Evolutionary conservation across 306 rosid genomes (phyloP), one percentile per base, ranked within the genome.

Genomic region (Ceratonia siliqua): DNA sequence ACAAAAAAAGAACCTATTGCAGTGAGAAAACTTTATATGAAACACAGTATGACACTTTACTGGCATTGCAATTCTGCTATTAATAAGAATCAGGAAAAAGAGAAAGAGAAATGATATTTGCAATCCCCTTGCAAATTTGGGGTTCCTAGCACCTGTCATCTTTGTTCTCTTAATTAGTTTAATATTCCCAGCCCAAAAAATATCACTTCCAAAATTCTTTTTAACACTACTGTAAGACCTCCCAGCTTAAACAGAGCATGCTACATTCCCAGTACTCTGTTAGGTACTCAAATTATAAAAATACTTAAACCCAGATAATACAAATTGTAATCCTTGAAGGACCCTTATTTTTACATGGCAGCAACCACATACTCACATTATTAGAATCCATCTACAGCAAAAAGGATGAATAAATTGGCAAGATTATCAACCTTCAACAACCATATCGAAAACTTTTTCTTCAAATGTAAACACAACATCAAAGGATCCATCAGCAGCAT

Each of bases 401-500:
- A 13, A 63, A 55, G 56, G 78, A 63, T 18, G 27, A 64, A 53
- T 49, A 48, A 35, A 78, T 39, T 42, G 58, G 42, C 35, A n/a
- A 53, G 67, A 41, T 12, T 21, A 74, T 65, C 56, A 74, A 94
- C 99, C 97, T 94, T 92, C 96, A 85, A 90, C 65, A 27, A 92
- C 97, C 95, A 90, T 88, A 85, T 94, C 96, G 21, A 88, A 94
- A 41, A 94, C 99, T 83, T 92, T 94, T 74, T 94, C 97, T 85
- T 92, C 97, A 61, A 92, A 94, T 30, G 95, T 77, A 54, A 94
- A 81, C 5, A 94, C 96, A 27, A 94, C 88, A 20, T 94, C 99
- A 78, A 89, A 92, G 56, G 56, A 73, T 33, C 99, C 95, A 72
- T 92, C 95, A 38, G 89, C 89, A 12, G 97, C 95, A 78, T 94